phyloP scores from a whole-genome alignment of 2,329 filamentous ascomycete species.

The Trichoderma koningii region DNA sequence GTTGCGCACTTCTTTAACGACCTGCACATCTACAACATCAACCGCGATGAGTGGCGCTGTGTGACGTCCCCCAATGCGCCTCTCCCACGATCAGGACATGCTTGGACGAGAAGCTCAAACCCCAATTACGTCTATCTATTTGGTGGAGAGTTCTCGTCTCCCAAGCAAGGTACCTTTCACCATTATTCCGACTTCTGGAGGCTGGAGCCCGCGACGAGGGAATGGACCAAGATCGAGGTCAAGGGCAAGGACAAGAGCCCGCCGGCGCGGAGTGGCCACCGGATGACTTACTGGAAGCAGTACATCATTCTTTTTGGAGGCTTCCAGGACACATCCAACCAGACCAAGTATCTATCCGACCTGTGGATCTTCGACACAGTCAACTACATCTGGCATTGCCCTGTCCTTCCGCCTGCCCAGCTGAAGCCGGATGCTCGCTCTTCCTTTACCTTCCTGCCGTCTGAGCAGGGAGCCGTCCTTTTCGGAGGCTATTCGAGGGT shows the following conservation, averaged over 20 bases:
- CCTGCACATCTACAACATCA: slow-evolving; percentile 71
- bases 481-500: slow-evolving; percentile 94
- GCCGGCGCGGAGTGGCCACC: slow-evolving; percentile 83
- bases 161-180: slow-evolving; percentile 97
- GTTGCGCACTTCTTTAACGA: slow-evolving; percentile 73
- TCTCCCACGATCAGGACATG: slow-evolving; percentile 87
- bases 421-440: slow-evolving; percentile 89
- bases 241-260: slow-evolving; percentile 76
- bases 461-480: slow-evolving; percentile 84
- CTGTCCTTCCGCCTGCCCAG: slow-evolving; percentile 72
- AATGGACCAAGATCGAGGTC: slow-evolving; percentile 88
- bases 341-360: slow-evolving; percentile 91
- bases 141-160: slow-evolving; percentile 93
- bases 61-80: slow-evolving; percentile 91
- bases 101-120: slow-evolving; percentile 89
- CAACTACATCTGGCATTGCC: slow-evolving; percentile 81
- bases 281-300: slow-evolving; percentile 97
- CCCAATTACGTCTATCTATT: slow-evolving; percentile 85
- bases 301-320: slow-evolving; percentile 95
- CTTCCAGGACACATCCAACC: slow-evolving; percentile 94
- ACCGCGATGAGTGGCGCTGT: slow-evolving; percentile 85
- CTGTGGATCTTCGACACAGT: slow-evolving; percentile 94
- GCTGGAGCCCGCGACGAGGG: slow-evolving; percentile 77
- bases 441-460: slow-evolving; percentile 87
- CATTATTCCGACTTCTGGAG: slow-evolving; percentile 99